Evolutionary conservation across 371 early-diverging fungal genomes (phyloP), one percentile per base, ranked within the genome.

Genomic region (Mucor lusitanicus): DNA sequence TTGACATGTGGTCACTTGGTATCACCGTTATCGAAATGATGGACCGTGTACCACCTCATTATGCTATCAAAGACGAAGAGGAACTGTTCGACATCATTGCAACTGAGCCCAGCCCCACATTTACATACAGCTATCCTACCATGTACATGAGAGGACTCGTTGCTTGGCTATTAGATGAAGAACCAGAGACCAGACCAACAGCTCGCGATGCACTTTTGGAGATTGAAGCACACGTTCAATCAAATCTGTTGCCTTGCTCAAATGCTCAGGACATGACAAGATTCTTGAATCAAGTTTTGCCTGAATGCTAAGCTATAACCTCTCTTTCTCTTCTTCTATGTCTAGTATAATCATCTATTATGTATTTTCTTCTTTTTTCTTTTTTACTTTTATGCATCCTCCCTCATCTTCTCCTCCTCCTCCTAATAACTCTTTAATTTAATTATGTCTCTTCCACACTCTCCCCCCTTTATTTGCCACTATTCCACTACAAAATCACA

Each of bases 1-100:
- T 83, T 65, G 84, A 83, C 65, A 71, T 83, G 76, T 83, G 84
- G 84, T 83, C 84, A 19, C 71, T 83, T 19, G 84, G 84, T 37
- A 83, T 83, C 59, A 79, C 81, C 11, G 67, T 81, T 35, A 83
- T 83, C 72, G 82, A 82, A 65, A 82, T 82, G 82, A 82, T 82
- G 82, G 82, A 82, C 58, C 78, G 82, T 57, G 82, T 82, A 28
- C 82, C 82, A 48, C 82, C 82, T 30, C 82, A 82, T 61, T 79
- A 82, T 39, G 56, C 71, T 13, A 69, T 79, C 44, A 72, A 73
- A 46, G 77, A 79, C 35, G 82, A 82, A 61, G 66, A 73, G 60
- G 74, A 79, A 46, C 61, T 82, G 23, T 82, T 82, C 70, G 75
- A 73, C n/a, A 70, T 74, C 28, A 80, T 82, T 53, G 68, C 76